These are phyloP conservation scores for Tuber magnatum DNA, from an alignment of 495 filamentous ascomycete species.

Conservation along the genomic window DNA sequence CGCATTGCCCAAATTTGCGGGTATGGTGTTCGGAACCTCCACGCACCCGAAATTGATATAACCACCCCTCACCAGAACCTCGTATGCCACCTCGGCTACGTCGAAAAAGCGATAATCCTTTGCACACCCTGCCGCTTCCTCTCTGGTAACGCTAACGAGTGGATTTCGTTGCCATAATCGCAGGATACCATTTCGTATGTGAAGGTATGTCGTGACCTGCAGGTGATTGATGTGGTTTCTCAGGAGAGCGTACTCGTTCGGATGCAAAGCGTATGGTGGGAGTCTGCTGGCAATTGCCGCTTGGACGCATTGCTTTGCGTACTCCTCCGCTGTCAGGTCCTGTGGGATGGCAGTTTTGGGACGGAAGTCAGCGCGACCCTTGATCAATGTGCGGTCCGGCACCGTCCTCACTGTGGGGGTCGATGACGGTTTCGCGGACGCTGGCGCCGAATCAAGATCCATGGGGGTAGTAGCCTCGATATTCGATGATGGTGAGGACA, in stretches of 20 bases:
- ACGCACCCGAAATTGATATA: slow-evolving; percentile 97
- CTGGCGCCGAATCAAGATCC: slow-evolving; percentile 32
- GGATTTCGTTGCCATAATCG: slow-evolving; percentile 87
- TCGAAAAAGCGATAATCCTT: slow-evolving; percentile 87
- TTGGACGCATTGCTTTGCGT: slow-evolving; percentile 77
- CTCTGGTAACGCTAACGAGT: slow-evolving; percentile 71
- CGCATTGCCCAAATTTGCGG: slow-evolving; percentile 10
- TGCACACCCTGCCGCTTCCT: slow-evolving; percentile 88
- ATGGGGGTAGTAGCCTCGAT: slow-evolving; percentile 29
- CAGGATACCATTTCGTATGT: slow-evolving; percentile 92
- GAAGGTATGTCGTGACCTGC: slow-evolving; percentile 93
- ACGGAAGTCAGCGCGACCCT: slow-evolving; percentile 47
- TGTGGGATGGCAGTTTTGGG: slow-evolving; percentile 77
- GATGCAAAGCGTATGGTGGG: slow-evolving; percentile 80
- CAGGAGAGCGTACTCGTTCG: slow-evolving; percentile 73
- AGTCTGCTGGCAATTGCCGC: slow-evolving; percentile 85
- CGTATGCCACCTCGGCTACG: slow-evolving; percentile 77
- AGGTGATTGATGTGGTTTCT: slow-evolving; percentile 72
- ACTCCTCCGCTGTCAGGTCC: slow-evolving; percentile 61
- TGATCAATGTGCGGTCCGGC: slow-evolving; percentile 39
- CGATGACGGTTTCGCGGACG: slow-evolving; percentile 18
- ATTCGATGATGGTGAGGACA: slow-evolving; percentile 38
- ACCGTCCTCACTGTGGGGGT: slow-evolving; percentile 37
- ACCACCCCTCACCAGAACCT: slow-evolving; percentile 83
- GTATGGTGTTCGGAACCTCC: slow-evolving; percentile 52